Evolutionary conservation across 108 stramenopile species (phyloP).

Genomic region (Mayamaea pseudoterrestris): DNA sequence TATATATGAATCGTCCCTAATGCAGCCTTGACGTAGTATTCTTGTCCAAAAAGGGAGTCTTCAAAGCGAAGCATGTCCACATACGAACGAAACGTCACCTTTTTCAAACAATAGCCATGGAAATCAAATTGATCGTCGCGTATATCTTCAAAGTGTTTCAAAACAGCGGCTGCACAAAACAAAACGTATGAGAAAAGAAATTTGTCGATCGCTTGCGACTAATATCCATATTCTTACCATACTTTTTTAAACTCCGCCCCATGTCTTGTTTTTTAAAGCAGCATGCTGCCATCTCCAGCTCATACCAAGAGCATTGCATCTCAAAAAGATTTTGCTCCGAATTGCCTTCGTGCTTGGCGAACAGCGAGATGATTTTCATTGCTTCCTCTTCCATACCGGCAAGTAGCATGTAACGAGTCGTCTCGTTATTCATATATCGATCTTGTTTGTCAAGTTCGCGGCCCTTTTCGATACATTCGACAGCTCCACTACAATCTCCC

Average conservation of each 20-base stretch:
- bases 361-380: conserved; percentile 63
- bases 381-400: conserved; percentile 79
- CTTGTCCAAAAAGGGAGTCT: conserved; percentile 75
- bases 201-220: neutral
- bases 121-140: conserved; percentile 99
- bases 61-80: conserved; percentile 79
- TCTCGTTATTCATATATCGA: conserved; percentile 96
- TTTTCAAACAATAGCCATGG: conserved; percentile 94
- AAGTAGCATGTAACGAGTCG: conserved; percentile 90
- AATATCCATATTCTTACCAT: conserved; percentile 35
- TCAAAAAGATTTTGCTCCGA: conserved; percentile 88
- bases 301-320: conserved; percentile 98
- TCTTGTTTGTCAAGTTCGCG: conserved; percentile 90
- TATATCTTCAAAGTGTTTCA: conserved; percentile 93
- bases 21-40: conserved; percentile 69
- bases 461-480: conserved; percentile 75
- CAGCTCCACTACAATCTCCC: conserved; percentile 79
- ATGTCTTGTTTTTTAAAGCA: conserved; percentile 39
- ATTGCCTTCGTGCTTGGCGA: conserved; percentile 90
- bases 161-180: conserved; percentile 45
- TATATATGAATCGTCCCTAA: conserved; percentile 63
- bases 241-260: conserved; percentile 77
- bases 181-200: conserved; percentile 2
- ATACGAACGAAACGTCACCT: conserved; percentile 92
- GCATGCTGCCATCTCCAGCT: conserved; percentile 82